These are phyloP conservation scores for Myriangium duriaei DNA, from an alignment of 2,329 filamentous ascomycete genomes.

Conservation along the genomic window DNA sequence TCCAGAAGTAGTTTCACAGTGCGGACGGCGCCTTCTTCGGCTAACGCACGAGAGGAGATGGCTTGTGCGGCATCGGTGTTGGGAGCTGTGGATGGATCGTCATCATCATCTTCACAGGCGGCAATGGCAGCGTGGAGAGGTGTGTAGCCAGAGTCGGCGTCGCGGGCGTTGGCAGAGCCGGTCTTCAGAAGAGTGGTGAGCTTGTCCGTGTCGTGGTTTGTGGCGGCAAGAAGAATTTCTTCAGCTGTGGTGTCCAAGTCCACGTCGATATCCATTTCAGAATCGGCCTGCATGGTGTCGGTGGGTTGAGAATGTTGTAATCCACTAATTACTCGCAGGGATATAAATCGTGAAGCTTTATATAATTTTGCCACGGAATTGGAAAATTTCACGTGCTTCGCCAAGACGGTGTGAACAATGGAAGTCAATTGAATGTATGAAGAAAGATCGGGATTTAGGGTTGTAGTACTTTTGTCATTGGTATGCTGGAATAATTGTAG, in stretches of 20 bases:
- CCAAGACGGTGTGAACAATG: neutral
- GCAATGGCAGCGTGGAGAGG: conserved; percentile 84
- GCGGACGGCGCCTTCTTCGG: conserved; percentile 49
- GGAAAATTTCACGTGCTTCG: neutral
- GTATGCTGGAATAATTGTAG: neutral
- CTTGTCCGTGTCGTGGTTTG: conserved; percentile 53
- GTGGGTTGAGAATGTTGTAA: too few species aligned
- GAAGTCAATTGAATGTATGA: too few species aligned
- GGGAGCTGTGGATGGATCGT: conserved; percentile 17
- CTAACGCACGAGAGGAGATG: conserved; percentile 21
- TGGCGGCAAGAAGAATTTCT: conserved; percentile 52
- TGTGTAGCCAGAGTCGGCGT: conserved; percentile 72
- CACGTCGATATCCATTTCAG: conserved; percentile 16
- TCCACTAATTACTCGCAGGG: too few species aligned
- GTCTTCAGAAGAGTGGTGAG: conserved; percentile 56
- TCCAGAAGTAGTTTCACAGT: conserved; percentile 67
- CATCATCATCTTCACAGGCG: conserved; percentile 32
- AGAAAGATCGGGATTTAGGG: too few species aligned
- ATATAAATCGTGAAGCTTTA: too few species aligned
- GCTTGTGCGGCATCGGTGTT: conserved; percentile 21
- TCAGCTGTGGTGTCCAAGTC: conserved; percentile 38
- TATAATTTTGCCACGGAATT: too few species aligned
- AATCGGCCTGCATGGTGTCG: neutral
- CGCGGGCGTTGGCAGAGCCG: conserved; percentile 60
- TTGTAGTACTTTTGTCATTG: too few species aligned